phyloP scores from a whole-genome alignment of 495 filamentous ascomycete genomes.

The Glarea lozoyensis region DNA sequence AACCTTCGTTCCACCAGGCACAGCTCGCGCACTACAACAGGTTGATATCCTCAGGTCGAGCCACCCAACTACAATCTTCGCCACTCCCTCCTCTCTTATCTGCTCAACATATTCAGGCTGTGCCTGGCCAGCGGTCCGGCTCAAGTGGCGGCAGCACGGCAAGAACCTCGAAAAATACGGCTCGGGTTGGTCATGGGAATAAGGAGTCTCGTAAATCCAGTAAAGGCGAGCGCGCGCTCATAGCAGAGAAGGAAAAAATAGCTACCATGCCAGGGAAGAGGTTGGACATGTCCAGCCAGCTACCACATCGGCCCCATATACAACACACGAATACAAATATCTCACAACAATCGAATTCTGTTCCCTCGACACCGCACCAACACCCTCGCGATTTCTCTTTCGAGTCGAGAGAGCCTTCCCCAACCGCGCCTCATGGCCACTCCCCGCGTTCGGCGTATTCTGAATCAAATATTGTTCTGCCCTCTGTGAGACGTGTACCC shows the following conservation, averaged over 20 bases:
- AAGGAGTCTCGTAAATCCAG: constrained; percentile 34
- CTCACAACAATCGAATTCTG: constrained; percentile 68
- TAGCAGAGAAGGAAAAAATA: constrained; percentile 39
- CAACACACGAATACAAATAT: constrained; percentile 24
- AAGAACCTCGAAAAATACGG: constrained; percentile 28
- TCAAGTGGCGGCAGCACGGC: constrained; percentile 36
- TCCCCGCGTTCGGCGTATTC: constrained; percentile 88
- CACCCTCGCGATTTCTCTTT: constrained; percentile 76
- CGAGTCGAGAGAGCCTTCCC: constrained; percentile 79
- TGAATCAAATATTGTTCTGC: constrained; percentile 66
- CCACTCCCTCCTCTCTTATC: constrained; percentile 37
- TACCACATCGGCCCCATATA: constrained; percentile 14
- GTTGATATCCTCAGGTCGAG: constrained; percentile 35
- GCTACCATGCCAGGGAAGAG: constrained; percentile 42
- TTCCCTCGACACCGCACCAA: constrained; percentile 91
- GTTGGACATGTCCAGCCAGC: constrained; percentile 17
- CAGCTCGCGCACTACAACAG: constrained; percentile 47
- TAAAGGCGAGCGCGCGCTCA: constrained; percentile 46
- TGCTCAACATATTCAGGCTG: constrained; percentile 36
- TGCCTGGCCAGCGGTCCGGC: constrained; percentile 38
- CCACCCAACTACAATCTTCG: constrained; percentile 32
- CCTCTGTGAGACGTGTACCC: constrained; percentile 50
- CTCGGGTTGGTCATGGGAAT: constrained; percentile 51
- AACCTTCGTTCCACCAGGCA: constrained; percentile 39
- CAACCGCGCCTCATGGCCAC: constrained; percentile 61